Conservation (phyloP, 2,329 filamentous ascomycete genomes). For the Alternaria triticina region DNA sequence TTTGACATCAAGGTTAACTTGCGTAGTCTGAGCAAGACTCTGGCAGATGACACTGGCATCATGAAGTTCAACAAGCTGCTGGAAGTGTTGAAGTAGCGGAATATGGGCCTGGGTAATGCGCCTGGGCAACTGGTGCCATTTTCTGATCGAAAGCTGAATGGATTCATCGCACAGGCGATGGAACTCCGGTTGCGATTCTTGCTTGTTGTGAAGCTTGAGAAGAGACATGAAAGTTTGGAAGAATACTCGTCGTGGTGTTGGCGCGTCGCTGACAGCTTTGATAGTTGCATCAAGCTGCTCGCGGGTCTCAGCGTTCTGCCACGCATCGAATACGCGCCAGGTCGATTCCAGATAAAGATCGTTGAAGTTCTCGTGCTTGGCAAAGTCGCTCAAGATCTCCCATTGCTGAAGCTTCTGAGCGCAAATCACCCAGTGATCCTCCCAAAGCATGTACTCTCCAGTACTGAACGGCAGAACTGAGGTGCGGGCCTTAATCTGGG, state of each 20-base stretch:
- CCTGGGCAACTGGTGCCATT: conserved; percentile 98
- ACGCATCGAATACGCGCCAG: conserved; percentile 95
- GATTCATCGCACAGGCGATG: conserved; percentile 92
- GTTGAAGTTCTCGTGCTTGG: conserved; percentile 98
- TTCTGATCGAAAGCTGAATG: conserved; percentile 94
- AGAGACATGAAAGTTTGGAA: conserved; percentile 99
- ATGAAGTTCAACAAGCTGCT: conserved; percentile 95
- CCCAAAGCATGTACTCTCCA: conserved; percentile 98
- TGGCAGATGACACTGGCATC: conserved; percentile 96
- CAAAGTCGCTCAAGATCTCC: conserved; percentile 97
- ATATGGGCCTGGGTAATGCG: conserved; percentile 95
- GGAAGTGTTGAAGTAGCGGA: conserved; percentile 94
- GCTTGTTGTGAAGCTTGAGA: conserved; percentile 90
- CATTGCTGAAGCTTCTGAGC: conserved; percentile 98
- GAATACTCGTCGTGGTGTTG: conserved; percentile 90
- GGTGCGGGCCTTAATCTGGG: conserved; percentile 95
- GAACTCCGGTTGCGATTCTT: conserved; percentile 81
- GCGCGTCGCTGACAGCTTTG: conserved; percentile 96
- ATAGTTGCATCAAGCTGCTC: conserved; percentile 92
- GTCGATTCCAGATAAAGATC: conserved; percentile 93
- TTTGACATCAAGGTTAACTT: conserved; percentile 87
- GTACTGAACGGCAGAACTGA: conserved; percentile 96
- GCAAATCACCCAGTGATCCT: conserved; percentile 98
- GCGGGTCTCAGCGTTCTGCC: conserved; percentile 83
- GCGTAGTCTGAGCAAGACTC: conserved; percentile 84